These are phyloP conservation scores for Hymenoscyphus fructigenus DNA, from an alignment of 2,329 filamentous ascomycete genomes.

Conservation along the genomic window DNA sequence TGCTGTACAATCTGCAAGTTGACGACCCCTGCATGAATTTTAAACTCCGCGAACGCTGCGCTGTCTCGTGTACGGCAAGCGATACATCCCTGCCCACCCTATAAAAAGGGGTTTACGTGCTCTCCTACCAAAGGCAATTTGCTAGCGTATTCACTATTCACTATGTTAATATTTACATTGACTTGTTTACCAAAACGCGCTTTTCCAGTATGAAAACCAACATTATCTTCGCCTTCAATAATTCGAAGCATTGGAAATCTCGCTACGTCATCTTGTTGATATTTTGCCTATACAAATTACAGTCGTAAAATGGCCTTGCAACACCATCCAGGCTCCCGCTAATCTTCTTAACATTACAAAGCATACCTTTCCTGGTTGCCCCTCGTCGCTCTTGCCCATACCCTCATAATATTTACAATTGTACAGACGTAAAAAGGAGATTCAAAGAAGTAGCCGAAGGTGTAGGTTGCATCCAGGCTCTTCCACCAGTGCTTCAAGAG, in stretches of 20 bases:
- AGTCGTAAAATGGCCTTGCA: neutral
- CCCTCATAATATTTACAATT: slow-evolving; percentile 33
- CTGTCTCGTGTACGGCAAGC: too few species aligned
- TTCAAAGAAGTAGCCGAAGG: slow-evolving; percentile 26
- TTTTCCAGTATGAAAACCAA: neutral
- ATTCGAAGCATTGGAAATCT: neutral
- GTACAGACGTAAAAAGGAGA: slow-evolving; percentile 30
- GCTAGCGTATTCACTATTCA: too few species aligned
- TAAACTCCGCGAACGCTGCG: neutral
- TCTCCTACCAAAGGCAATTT: too few species aligned
- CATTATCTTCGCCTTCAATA: neutral
- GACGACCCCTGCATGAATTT: slow-evolving; percentile 13
- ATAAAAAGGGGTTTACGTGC: neutral
- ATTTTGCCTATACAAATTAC: neutral
- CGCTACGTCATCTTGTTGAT: slow-evolving; percentile 4
- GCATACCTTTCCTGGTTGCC: slow-evolving; percentile 10
- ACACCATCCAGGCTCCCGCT: neutral
- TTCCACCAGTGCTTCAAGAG: slow-evolving; percentile 12
- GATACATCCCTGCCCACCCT: neutral
- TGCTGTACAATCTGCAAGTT: slow-evolving; percentile 8
- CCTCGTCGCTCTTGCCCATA: slow-evolving; percentile 20
- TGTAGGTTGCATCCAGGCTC: slow-evolving; percentile 24
- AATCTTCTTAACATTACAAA: slow-evolving; percentile 22
- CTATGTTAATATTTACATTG: neutral
- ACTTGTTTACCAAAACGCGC: neutral